A percentile compares a stretch with the other conserved stretches of the same genome.
Conservation (phyloP, 2,329 filamentous ascomycete genomes). For the Fusarium palustre region DNA sequence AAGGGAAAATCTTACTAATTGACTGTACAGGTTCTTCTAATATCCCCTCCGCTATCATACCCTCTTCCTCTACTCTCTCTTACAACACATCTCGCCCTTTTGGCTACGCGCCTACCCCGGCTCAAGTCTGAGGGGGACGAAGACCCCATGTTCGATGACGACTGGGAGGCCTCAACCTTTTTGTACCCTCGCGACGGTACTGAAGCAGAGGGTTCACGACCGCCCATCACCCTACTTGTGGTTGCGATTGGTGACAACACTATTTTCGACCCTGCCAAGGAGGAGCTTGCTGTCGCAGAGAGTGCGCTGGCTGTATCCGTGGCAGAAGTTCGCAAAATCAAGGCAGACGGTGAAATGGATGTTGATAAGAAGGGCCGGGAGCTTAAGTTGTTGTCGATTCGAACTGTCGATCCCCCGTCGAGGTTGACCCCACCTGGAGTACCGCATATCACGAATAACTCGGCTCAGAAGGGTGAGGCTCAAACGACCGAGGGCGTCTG, state of each 20-base stretch:
- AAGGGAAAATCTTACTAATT: background rate
- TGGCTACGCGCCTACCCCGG: slow-evolving; percentile 84
- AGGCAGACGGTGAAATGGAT: slow-evolving; percentile 53
- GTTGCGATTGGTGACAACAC: slow-evolving; percentile 88
- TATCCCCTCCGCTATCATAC: slow-evolving; percentile 93
- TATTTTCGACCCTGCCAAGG: slow-evolving; percentile 91
- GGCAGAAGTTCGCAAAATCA: slow-evolving; percentile 57
- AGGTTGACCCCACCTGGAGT: slow-evolving; percentile 78
- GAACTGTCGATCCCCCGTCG: slow-evolving; percentile 80
- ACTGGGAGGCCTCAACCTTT: slow-evolving; percentile 87
- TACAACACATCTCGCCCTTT: slow-evolving; percentile 91
- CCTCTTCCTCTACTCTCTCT: slow-evolving; percentile 92
- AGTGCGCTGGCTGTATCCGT: slow-evolving; percentile 88
- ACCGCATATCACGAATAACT: slow-evolving; percentile 69
- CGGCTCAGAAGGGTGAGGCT: slow-evolving; percentile 59
- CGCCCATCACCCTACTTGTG: slow-evolving; percentile 91
- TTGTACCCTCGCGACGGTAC: slow-evolving; percentile 73
- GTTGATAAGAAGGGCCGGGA: slow-evolving; percentile 56
- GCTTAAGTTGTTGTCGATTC: slow-evolving; percentile 73
- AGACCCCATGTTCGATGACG: slow-evolving; percentile 97
- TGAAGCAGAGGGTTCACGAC: slow-evolving; percentile 60
- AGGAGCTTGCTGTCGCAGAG: slow-evolving; percentile 94
- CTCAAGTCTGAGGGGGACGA: slow-evolving; percentile 92
- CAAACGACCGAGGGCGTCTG: slow-evolving; percentile 79
- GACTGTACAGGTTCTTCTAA: slow-evolving; percentile 80